Evolutionary conservation across 2,329 filamentous ascomycete species (phyloP).

Genomic region (Rutstroemia sp.): DNA sequence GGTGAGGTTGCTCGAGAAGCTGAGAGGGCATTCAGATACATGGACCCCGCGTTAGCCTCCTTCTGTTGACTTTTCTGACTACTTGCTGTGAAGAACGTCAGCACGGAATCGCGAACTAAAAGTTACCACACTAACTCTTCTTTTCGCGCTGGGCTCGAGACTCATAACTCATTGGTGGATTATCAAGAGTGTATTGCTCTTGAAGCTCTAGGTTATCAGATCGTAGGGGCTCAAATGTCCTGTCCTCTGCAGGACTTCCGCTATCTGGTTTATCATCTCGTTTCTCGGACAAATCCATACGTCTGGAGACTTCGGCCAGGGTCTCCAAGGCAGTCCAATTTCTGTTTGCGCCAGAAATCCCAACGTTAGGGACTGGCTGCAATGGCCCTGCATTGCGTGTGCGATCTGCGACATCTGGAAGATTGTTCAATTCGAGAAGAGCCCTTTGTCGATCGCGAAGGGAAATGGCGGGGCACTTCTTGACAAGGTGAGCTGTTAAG

Average conservation of each 20-base stretch:
- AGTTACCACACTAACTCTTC: conserved; percentile 30
- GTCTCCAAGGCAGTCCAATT: conserved; percentile 79
- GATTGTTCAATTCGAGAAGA: conserved; percentile 63
- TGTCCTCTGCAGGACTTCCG: conserved; percentile 30
- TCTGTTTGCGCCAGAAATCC: conserved; percentile 41
- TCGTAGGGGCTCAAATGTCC: conserved; percentile 18
- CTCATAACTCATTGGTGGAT: conserved; percentile 45
- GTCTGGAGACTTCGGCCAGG: conserved; percentile 78
- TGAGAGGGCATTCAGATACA: neutral
- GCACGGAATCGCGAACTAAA: neutral
- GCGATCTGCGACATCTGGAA: conserved; percentile 43
- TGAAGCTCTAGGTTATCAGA: conserved; percentile 42
- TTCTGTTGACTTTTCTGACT: neutral
- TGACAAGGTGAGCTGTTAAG: conserved; percentile 72
- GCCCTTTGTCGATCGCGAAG: conserved; percentile 69
- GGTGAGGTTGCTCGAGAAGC: conserved; percentile 23
- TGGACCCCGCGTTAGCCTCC: neutral
- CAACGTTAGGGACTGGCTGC: conserved; percentile 22
- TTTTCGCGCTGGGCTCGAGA: conserved; percentile 30
- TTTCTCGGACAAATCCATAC: conserved; percentile 61
- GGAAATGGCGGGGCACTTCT: conserved; percentile 76
- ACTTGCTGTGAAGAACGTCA: conserved; percentile 1
- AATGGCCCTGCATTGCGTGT: conserved; percentile 30
- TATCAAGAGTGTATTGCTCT: conserved; percentile 51
- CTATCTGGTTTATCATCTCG: conserved; percentile 45